Evolutionary conservation across 345 rosid species (phyloP).

Genomic region (Hibiscus trionum): DNA sequence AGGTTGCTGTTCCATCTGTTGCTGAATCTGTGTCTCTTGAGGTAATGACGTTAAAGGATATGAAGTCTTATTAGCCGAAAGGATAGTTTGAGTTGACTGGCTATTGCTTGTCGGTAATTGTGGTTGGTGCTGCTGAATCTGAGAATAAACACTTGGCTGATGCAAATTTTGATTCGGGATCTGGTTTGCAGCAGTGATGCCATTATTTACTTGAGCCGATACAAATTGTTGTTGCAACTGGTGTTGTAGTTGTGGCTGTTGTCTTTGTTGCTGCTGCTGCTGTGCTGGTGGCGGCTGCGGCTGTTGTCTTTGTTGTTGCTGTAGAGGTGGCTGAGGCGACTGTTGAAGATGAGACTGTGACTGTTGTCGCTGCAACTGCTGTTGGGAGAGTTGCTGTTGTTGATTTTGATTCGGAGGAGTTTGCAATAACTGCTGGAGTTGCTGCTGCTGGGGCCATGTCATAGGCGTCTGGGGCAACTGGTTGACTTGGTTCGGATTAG

Average conservation of each 20-base stretch:
- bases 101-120: conserved; percentile 39
- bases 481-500: conserved; percentile 42
- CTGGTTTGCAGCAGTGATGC: conserved; percentile 39
- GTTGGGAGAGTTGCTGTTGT: conserved; percentile 33
- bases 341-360: not conserved
- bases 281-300: conserved; percentile 19
- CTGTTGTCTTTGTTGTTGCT: conserved; percentile 23
- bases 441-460: conserved; percentile 72
- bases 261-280: conserved; percentile 27
- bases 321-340: not conserved
- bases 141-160: conserved; percentile 44
- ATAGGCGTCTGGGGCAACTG: conserved; percentile 52
- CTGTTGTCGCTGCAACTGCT: conserved; percentile 26
- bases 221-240: conserved; percentile 41
- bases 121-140: conserved; percentile 44
- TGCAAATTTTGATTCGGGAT: conserved; percentile 35
- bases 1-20: conserved; percentile 61
- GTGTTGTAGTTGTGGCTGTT: conserved; percentile 22
- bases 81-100: conserved; percentile 32
- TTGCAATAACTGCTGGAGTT: conserved; percentile 41
- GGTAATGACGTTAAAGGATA: conserved; percentile 48
- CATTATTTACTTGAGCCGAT: conserved; percentile 35
- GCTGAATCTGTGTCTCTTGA: conserved; percentile 55
- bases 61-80: conserved; percentile 38
- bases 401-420: conserved; percentile 24